A percentile compares a stretch with the other conserved stretches of the same genome.
Evolutionary conservation across 2,329 filamentous ascomycete genomes (phyloP).

Genomic region (Phialophora chinensis): DNA sequence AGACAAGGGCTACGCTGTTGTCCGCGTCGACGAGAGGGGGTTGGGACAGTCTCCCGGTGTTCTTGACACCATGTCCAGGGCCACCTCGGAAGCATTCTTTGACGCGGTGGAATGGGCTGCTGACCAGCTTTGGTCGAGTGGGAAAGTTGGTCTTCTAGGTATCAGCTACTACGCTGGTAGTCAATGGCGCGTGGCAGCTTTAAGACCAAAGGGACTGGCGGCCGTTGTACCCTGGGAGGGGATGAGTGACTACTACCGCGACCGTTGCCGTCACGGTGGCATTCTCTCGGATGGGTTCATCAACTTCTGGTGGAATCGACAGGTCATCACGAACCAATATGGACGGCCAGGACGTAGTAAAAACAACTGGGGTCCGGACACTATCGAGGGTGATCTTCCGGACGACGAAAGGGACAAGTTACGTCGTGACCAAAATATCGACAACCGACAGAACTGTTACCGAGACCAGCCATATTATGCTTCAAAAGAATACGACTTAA

Average conservation of each 20-base stretch:
- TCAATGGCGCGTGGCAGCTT: constrained; percentile 52
- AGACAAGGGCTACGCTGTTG: constrained; percentile 40
- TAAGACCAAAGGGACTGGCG: constrained; percentile 50
- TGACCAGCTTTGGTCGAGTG: constrained; percentile 53
- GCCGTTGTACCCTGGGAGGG: constrained; percentile 58
- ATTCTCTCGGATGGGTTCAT: constrained; percentile 66
- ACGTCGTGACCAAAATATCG: constrained; percentile 50
- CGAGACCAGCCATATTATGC: constrained; percentile 70
- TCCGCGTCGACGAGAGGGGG: constrained; percentile 44
- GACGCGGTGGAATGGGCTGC: constrained; percentile 54
- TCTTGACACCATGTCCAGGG: constrained; percentile 49
- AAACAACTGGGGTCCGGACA: constrained; percentile 56
- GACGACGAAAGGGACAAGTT: constrained; percentile 43
- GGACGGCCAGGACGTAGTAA: constrained; percentile 59
- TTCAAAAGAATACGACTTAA: constrained; percentile 65
- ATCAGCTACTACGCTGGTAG: constrained; percentile 52
- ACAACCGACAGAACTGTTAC: constrained; percentile 55
- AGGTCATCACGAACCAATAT: constrained; percentile 70
- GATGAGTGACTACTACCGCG: constrained; percentile 54
- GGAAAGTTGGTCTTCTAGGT: constrained; percentile 51
- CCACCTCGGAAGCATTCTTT: constrained; percentile 54
- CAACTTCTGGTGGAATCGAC: constrained; percentile 55
- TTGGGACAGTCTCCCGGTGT: constrained; percentile 40
- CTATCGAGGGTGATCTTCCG: constrained; percentile 41
- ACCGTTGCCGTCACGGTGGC: constrained; percentile 65